Base-by-base conservation (phyloP, 139 green algal species). In the Asterochloris erici region DNA sequence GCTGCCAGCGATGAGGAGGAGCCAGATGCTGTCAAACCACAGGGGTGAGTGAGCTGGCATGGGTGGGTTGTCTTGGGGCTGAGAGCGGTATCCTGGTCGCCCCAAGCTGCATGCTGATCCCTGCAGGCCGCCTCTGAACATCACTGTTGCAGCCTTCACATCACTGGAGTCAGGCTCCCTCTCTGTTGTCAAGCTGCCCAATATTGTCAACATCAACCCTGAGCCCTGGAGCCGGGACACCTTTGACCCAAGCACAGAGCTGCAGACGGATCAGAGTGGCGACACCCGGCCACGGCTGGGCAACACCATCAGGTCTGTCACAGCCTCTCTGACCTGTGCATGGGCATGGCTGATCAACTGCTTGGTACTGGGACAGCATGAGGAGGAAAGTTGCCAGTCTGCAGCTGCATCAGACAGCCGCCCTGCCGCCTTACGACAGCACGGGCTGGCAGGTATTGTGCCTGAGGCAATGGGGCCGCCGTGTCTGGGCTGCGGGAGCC, bases 171-270 rank as follows among this genome's bases (percentile, higher is more conserved):
- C 26, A 28, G 69, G 77, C 29, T 70, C 23, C 62, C 29, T 86
- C 14, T n/a, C 29, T 0, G 28, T 86, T 15, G 76, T 82, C 62
- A 82, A 63, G 63, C 70, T 79, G 79, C 87, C 90, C 61, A 95
- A 94, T 79, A 87, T 96, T 0, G 63, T 96, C 29, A 79, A 84
- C 11, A 84, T 97, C 0, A 88, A 97, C 63, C 64, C 87, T 0
- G 66, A 74, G 26, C 88, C 93, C 0, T 97, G 93, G 47, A 87
- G 95, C 38, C 85, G 89, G 17, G 83, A 82, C 11, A 94, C 89
- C 0, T 93, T 88, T 75, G 83, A 93, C 10, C 85, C 89, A 0
- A 83, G 88, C 68, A 79, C 88, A 63, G 81, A 88, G 17, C 88
- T 84, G 28, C 88, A 86, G 38, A 26, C 82, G 0, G 90, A 95